Evolutionary conservation across 306 rosid genomes (phyloP), one percentile per base, ranked within the genome.

Genomic region (Parietaria judaica): DNA sequence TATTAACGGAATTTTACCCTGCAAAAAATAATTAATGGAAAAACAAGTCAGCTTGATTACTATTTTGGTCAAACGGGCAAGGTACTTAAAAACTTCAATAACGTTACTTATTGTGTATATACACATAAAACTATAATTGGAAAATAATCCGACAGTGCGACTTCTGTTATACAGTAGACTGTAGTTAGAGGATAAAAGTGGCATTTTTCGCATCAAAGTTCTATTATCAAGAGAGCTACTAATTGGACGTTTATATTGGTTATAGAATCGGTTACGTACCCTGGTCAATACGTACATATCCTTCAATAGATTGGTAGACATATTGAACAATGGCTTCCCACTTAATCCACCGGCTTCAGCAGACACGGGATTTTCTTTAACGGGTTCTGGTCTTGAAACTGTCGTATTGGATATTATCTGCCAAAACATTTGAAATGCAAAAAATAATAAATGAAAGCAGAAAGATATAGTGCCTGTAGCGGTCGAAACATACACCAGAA

Each of bases 351-450:
- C 99, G 75, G 79, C 47, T 88, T 92, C 96, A 47, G 80, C 58
- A 74, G 94, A 83, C 71, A 79, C 14, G 56, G 84, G 85, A 75
- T 80, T 72, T 60, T 34, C 53, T 45, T 67, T 70, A 54, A 74
- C 83, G 13, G 83, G 31, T 43, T 80, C 95, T 54, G 95, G 99
- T 70, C 99, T 92, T 70, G 99, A 88, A 74, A 92, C 79, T 45
- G 98, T 92, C 46, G 98, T 88, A 67, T 92, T 88, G 66, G 99
- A 79, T 80, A 92, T 84, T 66, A 92, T 82, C 99, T 92, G 64
- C 31, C 50, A 64, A 48, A 48, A 16, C 23, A 56, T 53, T n/a
- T n/a, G n/a, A n/a, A n/a, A n/a, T n/a, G n/a, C n/a, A 69, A 54
- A 71, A 49, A 0, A 63, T 9, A 73, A 54, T 38, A 14, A n/a